phyloP scores from a whole-genome alignment of 78 protist genomes.

The Isochrysis galbana region DNA sequence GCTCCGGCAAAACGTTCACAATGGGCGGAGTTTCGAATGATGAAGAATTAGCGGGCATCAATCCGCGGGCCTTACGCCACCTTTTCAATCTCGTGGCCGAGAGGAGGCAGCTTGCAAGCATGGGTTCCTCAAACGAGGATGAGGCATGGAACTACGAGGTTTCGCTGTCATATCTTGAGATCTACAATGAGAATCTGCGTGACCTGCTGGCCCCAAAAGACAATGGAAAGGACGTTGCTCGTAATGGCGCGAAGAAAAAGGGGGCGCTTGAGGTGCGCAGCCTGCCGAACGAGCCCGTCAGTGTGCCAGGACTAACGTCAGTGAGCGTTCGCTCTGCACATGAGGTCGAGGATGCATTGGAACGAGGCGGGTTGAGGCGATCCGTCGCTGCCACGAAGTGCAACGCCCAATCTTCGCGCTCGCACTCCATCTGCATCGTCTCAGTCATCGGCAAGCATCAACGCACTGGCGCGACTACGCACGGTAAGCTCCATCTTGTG shows the following conservation, averaged over 20 bases:
- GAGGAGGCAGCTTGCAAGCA: background rate
- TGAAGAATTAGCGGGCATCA: background rate
- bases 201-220: conserved; percentile 31
- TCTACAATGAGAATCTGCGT: conserved; percentile 48
- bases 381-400: background rate
- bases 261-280: background rate
- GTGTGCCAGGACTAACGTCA: background rate
- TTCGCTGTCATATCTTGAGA: conserved; percentile 32
- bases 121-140: background rate
- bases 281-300: background rate
- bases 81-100: conserved; percentile 1
- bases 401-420: conserved; percentile 69
- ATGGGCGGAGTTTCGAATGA: conserved; percentile 66
- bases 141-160: background rate
- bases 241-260: background rate
- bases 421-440: conserved; percentile 35
- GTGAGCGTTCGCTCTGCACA: background rate
- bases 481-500: background rate
- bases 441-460: background rate
- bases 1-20: conserved; percentile 85
- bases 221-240: background rate
- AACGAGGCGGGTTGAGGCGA: background rate
- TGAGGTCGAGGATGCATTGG: background rate
- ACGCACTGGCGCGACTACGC: background rate
- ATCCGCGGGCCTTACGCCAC: conserved; percentile 33